phyloP scores from a whole-genome alignment of 352 stramenopile genomes.

The Blastocystis sp. region DNA sequence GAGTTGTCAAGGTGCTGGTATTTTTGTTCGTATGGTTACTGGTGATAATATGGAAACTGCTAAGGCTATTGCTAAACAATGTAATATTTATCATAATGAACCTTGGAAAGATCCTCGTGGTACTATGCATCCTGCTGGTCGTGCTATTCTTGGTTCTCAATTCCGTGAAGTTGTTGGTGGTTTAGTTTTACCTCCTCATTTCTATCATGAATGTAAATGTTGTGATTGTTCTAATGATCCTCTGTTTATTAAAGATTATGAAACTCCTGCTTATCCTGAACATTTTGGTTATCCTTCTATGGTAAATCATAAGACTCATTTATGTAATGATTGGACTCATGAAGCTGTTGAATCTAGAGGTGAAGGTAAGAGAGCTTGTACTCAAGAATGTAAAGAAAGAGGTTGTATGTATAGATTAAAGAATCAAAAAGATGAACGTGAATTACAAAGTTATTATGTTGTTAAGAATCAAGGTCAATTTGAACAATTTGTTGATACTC shows the following conservation, averaged over 20 bases:
- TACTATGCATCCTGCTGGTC: slow-evolving; percentile 42
- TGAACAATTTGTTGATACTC: slow-evolving; percentile 32
- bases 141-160: slow-evolving; percentile 66
- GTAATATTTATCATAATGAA: slow-evolving; percentile 62
- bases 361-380: slow-evolving; percentile 3
- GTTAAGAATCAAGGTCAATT: slow-evolving; percentile 25
- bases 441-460: slow-evolving; percentile 11
- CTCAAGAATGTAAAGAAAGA: slow-evolving; percentile 7
- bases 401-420: slow-evolving; percentile 27
- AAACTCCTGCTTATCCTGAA: slow-evolving; percentile 42
- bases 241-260: slow-evolving; percentile 50
- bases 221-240: slow-evolving; percentile 53
- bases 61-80: slow-evolving; percentile 75
- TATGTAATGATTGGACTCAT: slow-evolving; percentile 10
- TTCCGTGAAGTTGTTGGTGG: slow-evolving; percentile 56
- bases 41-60: slow-evolving; percentile 93
- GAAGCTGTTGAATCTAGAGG: slow-evolving; percentile 2
- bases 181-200: slow-evolving; percentile 16
- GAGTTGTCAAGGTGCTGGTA: slow-evolving; percentile 75
- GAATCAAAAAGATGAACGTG: slow-evolving; percentile 11
- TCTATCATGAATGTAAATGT: slow-evolving; percentile 28
- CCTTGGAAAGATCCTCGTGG: slow-evolving; percentile 33
- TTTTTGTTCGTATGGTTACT: slow-evolving; percentile 94
- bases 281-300: slow-evolving; percentile 25
- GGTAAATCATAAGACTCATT: background rate